phyloP scores from a whole-genome alignment of 768 basidiomycete species.

The Scleroderma citrinum region DNA sequence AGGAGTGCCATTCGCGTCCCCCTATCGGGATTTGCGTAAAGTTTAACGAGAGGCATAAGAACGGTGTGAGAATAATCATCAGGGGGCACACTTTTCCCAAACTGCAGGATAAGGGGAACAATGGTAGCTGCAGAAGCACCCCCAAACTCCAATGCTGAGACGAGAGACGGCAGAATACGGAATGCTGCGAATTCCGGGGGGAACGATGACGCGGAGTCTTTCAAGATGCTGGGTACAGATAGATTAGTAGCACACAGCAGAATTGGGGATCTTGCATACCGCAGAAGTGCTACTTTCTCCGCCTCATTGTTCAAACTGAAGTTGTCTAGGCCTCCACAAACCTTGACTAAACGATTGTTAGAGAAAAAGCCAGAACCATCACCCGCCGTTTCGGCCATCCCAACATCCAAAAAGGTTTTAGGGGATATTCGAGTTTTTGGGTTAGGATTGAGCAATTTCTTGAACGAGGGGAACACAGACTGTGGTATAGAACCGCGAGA shows the following conservation, averaged over 20 bases:
- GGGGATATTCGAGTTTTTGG: conserved; percentile 72
- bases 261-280: conserved; percentile 34
- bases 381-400: conserved; percentile 59
- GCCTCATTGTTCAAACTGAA: conserved; percentile 77
- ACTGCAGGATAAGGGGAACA: conserved; percentile 76
- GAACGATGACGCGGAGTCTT: conserved; percentile 73
- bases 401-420: conserved; percentile 71
- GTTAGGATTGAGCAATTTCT: conserved; percentile 86
- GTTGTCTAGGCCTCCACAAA: conserved; percentile 80
- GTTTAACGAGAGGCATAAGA: conserved; percentile 71
- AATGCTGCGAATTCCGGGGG: conserved; percentile 81
- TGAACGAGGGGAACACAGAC: conserved; percentile 72
- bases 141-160: conserved; percentile 72
- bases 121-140: conserved; percentile 72
- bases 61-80: conserved; percentile 67
- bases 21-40: conserved; percentile 86
- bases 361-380: conserved; percentile 74
- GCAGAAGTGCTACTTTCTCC: conserved; percentile 70
- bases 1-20: conserved; percentile 92
- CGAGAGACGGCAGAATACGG: conserved; percentile 82
- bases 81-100: conserved; percentile 65
- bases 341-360: conserved; percentile 74
- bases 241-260: not conserved
- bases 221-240: conserved; percentile 53
- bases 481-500: conserved; percentile 73